Conservation (phyloP, 1,139 yeast genomes). For the Saccharomyces hybrid region DNA sequence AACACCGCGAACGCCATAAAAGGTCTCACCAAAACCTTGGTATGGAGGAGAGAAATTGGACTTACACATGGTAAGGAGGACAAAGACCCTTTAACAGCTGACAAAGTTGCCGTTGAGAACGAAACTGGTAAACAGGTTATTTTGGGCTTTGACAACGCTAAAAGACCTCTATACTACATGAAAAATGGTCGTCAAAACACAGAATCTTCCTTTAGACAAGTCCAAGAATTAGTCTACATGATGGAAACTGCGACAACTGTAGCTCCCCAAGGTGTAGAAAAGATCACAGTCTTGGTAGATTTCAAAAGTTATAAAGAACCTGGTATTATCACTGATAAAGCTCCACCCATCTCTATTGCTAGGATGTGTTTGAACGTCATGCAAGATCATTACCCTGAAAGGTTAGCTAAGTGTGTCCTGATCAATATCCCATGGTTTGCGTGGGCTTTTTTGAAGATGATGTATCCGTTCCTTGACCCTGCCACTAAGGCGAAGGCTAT, state of each 20-base stretch:
- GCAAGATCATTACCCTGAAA: constrained; percentile 90
- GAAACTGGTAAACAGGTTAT: constrained; percentile 83
- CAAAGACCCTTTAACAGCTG: constrained; percentile 46
- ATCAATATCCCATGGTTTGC: constrained; percentile 87
- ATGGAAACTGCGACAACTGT: constrained; percentile 79
- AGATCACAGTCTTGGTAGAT: constrained; percentile 79
- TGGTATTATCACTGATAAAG: constrained; percentile 32
- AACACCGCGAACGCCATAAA: constrained; percentile 57
- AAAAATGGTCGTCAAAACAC: constrained; percentile 94
- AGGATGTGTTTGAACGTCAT: constrained; percentile 78
- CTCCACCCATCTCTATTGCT: constrained; percentile 39
- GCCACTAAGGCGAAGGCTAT: constrained; percentile 81
- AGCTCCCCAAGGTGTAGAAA: constrained; percentile 95
- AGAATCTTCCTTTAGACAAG: constrained; percentile 74
- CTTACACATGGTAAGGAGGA: constrained; percentile 46
- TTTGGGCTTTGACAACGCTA: constrained; percentile 77
- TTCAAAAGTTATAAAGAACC: constrained; percentile 60
- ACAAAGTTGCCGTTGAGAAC: constrained; percentile 61
- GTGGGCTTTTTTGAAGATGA: constrained; percentile 76
- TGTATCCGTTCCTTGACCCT: constrained; percentile 89
- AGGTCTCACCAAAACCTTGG: constrained; percentile 64
- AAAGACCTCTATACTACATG: constrained; percentile 80
- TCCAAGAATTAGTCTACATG: constrained; percentile 85
- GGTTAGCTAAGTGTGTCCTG: constrained; percentile 78
- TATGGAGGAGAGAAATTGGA: constrained; percentile 92